phyloP scores from a whole-genome alignment of 2,329 filamentous ascomycete genomes.

The Aspergillaceae sp. region DNA sequence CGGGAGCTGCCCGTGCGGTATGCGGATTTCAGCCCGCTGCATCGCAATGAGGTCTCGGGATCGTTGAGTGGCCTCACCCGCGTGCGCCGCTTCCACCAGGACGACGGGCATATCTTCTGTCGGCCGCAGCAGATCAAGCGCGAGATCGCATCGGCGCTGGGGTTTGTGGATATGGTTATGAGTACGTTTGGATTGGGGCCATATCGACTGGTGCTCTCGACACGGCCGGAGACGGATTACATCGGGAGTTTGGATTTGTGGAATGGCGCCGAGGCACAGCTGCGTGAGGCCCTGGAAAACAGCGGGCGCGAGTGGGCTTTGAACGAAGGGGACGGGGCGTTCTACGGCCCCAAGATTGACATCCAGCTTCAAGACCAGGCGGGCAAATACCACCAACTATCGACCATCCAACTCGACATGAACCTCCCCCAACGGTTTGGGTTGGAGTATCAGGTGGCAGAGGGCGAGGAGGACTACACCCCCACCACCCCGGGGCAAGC shows the following conservation, averaged over 20 bases:
- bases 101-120: conserved; percentile 88
- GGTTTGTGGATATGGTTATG: conserved; percentile 67
- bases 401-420: conserved; percentile 83
- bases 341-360: conserved; percentile 89
- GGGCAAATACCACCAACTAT: conserved; percentile 81
- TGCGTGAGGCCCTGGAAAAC: conserved; percentile 54
- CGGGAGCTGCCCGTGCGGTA: conserved; percentile 74
- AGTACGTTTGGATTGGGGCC: conserved; percentile 60
- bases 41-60: conserved; percentile 77
- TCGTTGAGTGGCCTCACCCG: conserved; percentile 73
- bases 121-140: conserved; percentile 63
- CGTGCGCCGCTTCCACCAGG: conserved; percentile 79
- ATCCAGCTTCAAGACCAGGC: conserved; percentile 71
- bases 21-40: conserved; percentile 80
- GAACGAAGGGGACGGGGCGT: conserved; percentile 76
- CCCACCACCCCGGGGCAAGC: conserved; percentile 47
- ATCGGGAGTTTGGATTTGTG: conserved; percentile 68
- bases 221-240: conserved; percentile 64
- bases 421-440: conserved; percentile 77
- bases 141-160: conserved; percentile 65
- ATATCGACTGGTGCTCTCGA: conserved; percentile 70
- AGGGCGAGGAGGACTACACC: conserved; percentile 34
- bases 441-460: conserved; percentile 57
- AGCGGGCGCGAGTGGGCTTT: conserved; percentile 62
- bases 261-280: conserved; percentile 57